Base-by-base conservation (phyloP, 768 basidiomycete genomes). In the Russula foetens region DNA sequence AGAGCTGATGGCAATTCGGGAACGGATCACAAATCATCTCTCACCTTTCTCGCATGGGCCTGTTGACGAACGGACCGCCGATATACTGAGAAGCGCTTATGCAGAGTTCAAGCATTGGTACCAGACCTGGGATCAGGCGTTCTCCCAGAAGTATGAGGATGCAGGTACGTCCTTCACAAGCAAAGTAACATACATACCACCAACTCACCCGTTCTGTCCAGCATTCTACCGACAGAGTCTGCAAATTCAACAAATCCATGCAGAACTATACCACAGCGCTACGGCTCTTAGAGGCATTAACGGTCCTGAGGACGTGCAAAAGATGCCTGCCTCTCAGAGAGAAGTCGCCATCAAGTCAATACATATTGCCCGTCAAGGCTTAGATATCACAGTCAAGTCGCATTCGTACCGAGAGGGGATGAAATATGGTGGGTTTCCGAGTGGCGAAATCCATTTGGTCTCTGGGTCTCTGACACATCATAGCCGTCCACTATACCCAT, bases 401-500 rank as follows among this genome's bases (percentile, higher is more conserved):
- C 83, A 85, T 2, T 81, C 88, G 29, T 98, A 98, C 69, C 78
- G 92, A 60, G 90, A 92, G 70, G 92, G 92, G 21, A 87, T 98
- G 83, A 90, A 87, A 77, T 97, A 92, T 68, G 90, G 92, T 89
- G 68, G 47, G 82, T 69, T 35, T 26, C 35, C 39, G 11, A n/a
- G 3, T 58, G 43, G 47, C 12, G 17, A 14, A 31, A n/a, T 11
- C 7, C 21, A 8, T 21, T 2, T 24, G 17, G 33, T 53, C 11
- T 41, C 51, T 44, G 12, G 35, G 35, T 12, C 35, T 5, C 35
- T 35, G 59, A 52, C 12, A 39, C 45, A 7, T 48, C 24, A 17
- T 65, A 91, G 90, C 92, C 17, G 89, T 93, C n/a, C 86, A 91
- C 69, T 88, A 90, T 67, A 89, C 89, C 15, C 94, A 98, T 69